Conservation (phyloP, 108 stramenopile species). For the Skeletonema costatum region DNA sequence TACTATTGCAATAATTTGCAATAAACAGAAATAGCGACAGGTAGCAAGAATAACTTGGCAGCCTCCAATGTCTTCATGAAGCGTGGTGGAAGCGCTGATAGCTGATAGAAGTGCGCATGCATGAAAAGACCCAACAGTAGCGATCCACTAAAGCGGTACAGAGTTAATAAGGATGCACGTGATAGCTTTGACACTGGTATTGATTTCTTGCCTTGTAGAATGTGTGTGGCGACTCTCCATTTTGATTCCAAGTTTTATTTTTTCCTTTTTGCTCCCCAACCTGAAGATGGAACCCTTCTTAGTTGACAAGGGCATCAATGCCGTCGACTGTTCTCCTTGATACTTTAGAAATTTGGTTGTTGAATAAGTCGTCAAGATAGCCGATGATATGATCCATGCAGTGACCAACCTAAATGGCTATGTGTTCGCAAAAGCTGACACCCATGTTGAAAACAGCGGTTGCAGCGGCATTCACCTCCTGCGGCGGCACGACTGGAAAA, state of each 20-base stretch:
- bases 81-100: slow-evolving; percentile 34
- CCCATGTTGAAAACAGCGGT: slow-evolving; percentile 17
- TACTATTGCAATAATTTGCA: slow-evolving; percentile 75
- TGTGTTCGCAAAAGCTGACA: slow-evolving; percentile 31
- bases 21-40: slow-evolving; percentile 70
- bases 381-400: slow-evolving; percentile 70
- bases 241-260: neutral
- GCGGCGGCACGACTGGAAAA: slow-evolving; percentile 9
- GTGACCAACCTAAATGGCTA: slow-evolving; percentile 58
- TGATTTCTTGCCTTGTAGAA: neutral
- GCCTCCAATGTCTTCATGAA: slow-evolving; percentile 47
- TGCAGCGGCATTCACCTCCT: slow-evolving; percentile 12
- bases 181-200: slow-evolving; percentile 30
- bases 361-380: slow-evolving; percentile 73
- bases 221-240: neutral
- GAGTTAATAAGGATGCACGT: slow-evolving; percentile 64
- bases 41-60: slow-evolving; percentile 54
- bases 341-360: slow-evolving; percentile 77
- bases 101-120: slow-evolving; percentile 55
- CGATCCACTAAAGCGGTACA: slow-evolving; percentile 76
- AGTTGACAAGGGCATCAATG: neutral
- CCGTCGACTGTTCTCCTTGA: slow-evolving; percentile 15
- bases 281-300: neutral
- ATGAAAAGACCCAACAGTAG: slow-evolving; percentile 62
- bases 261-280: neutral